Base-by-base conservation (phyloP, 768 basidiomycete genomes). In the Mycena venus region DNA sequence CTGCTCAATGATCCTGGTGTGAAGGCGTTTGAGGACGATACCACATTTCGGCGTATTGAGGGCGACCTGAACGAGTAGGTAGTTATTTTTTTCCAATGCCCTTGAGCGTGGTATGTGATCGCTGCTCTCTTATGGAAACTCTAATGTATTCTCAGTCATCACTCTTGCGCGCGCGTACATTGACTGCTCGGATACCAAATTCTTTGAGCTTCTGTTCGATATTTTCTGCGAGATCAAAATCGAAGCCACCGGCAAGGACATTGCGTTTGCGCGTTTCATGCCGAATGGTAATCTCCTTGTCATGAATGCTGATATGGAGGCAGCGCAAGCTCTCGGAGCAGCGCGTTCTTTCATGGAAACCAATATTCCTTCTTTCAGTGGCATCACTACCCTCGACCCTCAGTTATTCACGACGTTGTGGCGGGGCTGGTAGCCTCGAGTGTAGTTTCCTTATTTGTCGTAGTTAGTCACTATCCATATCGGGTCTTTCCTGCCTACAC, bases 231-330 rank as follows among this genome's bases (percentile, higher is more conserved):
- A 38, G 12, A 42, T 70, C 58, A 71, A 61, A 44, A 23, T 38
- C 12, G 34, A 47, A 27, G 34, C 56, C 7, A 75, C 74, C 47
- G 69, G 68, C 27, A 58, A 66, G 58, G 60, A 40, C 36, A 42
- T 75, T 10, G n/a, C 17, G 8, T 53, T 72, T 21, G 40, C 47
- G 21, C 49, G 68, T 5, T 67, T 75, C 62, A 40, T 38, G 21
- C 69, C 61, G 3, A 55, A 59, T 27, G 63, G 70, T 34, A 66
- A 71, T 55, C 56, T 72, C 6, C 56, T 75, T 12, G 61, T 60
- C 21, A 58, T 75, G 40, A 69, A 65, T n/a, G 47, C 44, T 12
- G 69, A 65, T 31, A 75, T 75, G 70, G 70, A 75, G 19, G 60
- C 63, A 0, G 69, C 70, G 15, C 70, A 75, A 21, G 53, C 36